Conservation (phyloP, 163 green algal genomes). For the Dunaliella salina region DNA sequence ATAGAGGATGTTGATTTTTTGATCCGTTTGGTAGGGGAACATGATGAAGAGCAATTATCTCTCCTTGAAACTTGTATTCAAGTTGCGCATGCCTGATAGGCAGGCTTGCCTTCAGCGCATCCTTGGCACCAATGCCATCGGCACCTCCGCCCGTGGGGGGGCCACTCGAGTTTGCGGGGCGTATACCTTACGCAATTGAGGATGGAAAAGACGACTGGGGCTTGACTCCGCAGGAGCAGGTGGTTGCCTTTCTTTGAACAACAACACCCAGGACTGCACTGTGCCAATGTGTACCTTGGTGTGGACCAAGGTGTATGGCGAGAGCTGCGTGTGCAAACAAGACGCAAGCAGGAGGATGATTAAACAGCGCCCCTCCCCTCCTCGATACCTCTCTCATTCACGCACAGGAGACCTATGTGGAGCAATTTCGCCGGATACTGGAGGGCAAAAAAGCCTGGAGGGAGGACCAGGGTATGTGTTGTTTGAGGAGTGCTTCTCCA, state of each 20-base stretch:
- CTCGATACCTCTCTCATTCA: too few relatives aligned
- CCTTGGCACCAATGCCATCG: too few relatives aligned
- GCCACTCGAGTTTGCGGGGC: conserved; percentile 27
- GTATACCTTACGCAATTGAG: conserved; percentile 24
- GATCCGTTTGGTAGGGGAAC: too few relatives aligned
- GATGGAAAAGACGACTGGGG: conserved; percentile 53
- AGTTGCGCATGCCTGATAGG: too few relatives aligned
- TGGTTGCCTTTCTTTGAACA: neutral
- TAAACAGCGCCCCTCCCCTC: neutral
- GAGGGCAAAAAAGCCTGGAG: conserved; percentile 31
- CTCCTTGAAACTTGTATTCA: too few relatives aligned
- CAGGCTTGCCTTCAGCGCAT: too few relatives aligned
- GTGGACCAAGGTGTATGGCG: neutral
- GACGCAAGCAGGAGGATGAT: too few relatives aligned
- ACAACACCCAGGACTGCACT: neutral
- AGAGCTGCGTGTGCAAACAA: too few relatives aligned
- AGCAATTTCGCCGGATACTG: conserved; percentile 49
- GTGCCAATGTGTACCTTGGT: neutral
- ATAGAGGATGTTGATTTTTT: too few relatives aligned
- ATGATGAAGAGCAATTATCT: too few relatives aligned
- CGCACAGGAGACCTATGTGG: conserved; percentile 49
- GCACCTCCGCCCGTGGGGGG: too few relatives aligned
- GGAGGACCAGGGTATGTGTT: conserved; percentile 39
- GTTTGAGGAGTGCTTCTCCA: too few relatives aligned
- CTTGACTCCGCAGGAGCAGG: conserved; percentile 49